A percentile compares a stretch with the other conserved stretches of the same genome.
phyloP scores from a whole-genome alignment of 495 filamentous ascomycete genomes.

The Neurospora intermedia region DNA sequence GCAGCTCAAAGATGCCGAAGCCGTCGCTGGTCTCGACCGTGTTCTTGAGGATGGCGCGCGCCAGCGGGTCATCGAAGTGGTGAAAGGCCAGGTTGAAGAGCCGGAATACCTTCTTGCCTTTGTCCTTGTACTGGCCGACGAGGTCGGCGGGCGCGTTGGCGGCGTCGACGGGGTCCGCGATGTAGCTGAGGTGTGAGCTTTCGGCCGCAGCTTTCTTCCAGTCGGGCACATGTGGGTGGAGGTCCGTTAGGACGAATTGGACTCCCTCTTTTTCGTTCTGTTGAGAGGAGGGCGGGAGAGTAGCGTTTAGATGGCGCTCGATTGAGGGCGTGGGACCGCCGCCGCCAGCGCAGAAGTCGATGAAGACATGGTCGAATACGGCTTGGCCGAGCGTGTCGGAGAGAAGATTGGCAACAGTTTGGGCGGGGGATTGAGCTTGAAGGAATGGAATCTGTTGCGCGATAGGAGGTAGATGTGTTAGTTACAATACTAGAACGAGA shows the following conservation, averaged over 20 bases:
- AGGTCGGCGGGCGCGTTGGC: slow-evolving; percentile 38
- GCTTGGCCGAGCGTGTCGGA: slow-evolving; percentile 28
- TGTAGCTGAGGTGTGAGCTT: slow-evolving; percentile 42
- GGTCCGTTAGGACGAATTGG: slow-evolving; percentile 57
- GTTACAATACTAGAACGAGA: not conserved
- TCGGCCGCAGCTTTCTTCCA: slow-evolving; percentile 44
- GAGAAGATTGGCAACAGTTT: slow-evolving; percentile 37
- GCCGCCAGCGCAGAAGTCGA: slow-evolving; percentile 67
- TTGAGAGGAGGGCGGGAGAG: slow-evolving; percentile 14
- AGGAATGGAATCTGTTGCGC: slow-evolving; percentile 26
- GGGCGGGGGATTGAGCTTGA: slow-evolving; percentile 36
- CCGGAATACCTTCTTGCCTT: slow-evolving; percentile 43
- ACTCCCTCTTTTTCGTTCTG: slow-evolving; percentile 21
- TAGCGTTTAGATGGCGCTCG: slow-evolving; percentile 43
- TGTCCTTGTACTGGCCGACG: slow-evolving; percentile 22
- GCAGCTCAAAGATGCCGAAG: slow-evolving; percentile 59
- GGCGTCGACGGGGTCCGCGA: slow-evolving; percentile 52
- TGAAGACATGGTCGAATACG: slow-evolving; percentile 40
- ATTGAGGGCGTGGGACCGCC: slow-evolving; percentile 59
- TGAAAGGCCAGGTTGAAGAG: slow-evolving; percentile 68
- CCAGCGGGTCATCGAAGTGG: slow-evolving; percentile 58
- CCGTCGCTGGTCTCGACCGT: slow-evolving; percentile 38
- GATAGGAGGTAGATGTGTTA: not conserved
- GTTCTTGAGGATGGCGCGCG: slow-evolving; percentile 46
- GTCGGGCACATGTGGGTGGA: slow-evolving; percentile 52